Base-by-base conservation (phyloP, 1,139 yeast genomes). In the Ogataea hybrid region DNA sequence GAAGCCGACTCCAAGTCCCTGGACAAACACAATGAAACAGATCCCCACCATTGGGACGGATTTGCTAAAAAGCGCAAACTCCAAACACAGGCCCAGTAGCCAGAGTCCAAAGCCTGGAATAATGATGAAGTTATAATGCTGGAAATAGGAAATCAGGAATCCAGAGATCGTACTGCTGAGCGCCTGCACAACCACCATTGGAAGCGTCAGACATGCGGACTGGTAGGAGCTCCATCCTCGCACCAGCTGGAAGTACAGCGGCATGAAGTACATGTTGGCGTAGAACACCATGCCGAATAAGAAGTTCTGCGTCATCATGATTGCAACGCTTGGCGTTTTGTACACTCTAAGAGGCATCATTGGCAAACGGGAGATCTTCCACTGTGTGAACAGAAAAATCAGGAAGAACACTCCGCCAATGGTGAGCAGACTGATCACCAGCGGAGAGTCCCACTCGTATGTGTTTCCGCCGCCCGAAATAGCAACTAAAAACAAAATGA, bases 341-440 rank as follows among this genome's bases (percentile, higher is more conserved):
- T 75, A 76, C 23, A 76, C 55, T 28, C 68, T 53, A 34, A 77
- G 58, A n/a, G 82, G 82, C 28, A 79, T 64, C 75, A 78, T 73
- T 8, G 84, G 84, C 16, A 78, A 58, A 41, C 57, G 64, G 0
- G 83, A 72, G 3, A 72, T 36, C 47, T 69, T 75, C 65, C 71
- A 65, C 53, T 79, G 83, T n/a, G 72, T 62, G 5, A 73, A 30
- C 2, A 77, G 36, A 45, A 79, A 79, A 0, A 52, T 56, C 1
- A 66, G 35, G 23, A 76, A 58, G 21, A 68, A 64, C 0, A 63
- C 44, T 0, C 72, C 73, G 4, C 83, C 82, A 20, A 77, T 53
- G 2, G 65, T 54, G 39, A 77, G 67, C 62, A 77, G 63, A 5
- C 63, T 51, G 12, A 79, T 77, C 4, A 74, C 74, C 15, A 73